Base-by-base conservation (phyloP, 805 yeast genomes). In the Ogataea polymorpha region DNA sequence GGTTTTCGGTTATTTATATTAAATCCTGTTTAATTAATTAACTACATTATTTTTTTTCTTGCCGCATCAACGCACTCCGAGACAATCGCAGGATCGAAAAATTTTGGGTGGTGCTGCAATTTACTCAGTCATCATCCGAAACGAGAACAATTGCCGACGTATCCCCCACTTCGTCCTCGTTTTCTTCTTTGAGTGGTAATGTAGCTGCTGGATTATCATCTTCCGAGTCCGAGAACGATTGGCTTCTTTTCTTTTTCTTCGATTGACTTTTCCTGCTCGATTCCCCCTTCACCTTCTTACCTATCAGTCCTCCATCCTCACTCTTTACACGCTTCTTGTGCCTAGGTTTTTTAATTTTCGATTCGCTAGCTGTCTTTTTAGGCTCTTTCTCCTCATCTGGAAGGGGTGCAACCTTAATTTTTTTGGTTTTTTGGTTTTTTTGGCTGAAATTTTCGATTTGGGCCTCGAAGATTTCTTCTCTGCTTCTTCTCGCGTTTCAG, bases 141-240 rank as follows among this genome's bases (percentile, higher is more conserved):
- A 50, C 25, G 24, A 50, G 32, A 23, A 50, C 42, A 26, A 50
- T 50, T 10, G 46, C 51, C 31, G 54, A 50, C 2, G 45, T 42
- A 25, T 52, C 53, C 10, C 41, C 42, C 16, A 38, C 25, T 15
- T 41, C 48, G 6, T 40, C 39, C 25, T 34, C 38, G 21, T 24
- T 32, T 11, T 13, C 18, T 18, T 37, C 36, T 14, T 9, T 17
- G 3, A 17, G 14, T 10, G 14, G 23, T 8, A n/a, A 10, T 10
- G 36, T 14, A 13, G 18, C 12, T 15, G 20, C 20, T 4, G 16
- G 34, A 10, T 23, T 11, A 10, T 31, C 31, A 21, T 26, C 30
- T 13, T 38, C 41, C 4, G 41, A 38, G 14, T 38, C 41, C 11
- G 41, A 38, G 15, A 25, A 14, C 24, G 35, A 13, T 23, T 17